These are phyloP conservation scores for Cyberlindnera amylophila DNA, from an alignment of 805 yeast species.

Conservation along the genomic window DNA sequence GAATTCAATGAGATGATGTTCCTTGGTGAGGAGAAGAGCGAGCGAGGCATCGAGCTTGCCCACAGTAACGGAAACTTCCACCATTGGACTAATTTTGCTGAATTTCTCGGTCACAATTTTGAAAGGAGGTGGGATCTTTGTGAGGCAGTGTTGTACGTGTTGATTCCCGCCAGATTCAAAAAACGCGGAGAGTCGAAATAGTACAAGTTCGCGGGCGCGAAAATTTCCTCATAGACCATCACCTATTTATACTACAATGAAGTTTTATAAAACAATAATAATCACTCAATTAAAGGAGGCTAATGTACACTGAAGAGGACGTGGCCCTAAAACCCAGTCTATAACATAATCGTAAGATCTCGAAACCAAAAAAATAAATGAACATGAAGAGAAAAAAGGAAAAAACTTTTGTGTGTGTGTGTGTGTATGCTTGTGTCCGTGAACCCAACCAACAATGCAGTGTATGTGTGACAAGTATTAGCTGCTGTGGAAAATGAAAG, in stretches of 20 bases:
- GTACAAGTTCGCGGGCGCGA: no score
- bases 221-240: no score
- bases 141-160: background rate
- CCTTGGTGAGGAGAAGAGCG: constrained; percentile 83
- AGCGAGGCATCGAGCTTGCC: constrained; percentile 95
- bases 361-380: background rate
- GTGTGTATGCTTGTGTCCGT: background rate
- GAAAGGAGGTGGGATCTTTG: background rate
- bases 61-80: constrained; percentile 88
- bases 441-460: background rate
- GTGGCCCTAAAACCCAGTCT: no score
- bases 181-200: no score
- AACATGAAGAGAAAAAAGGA: background rate
- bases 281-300: no score
- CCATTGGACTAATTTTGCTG: constrained; percentile 40
- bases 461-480: background rate
- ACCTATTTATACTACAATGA: no score
- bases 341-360: background rate
- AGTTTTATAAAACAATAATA: no score
- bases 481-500: background rate
- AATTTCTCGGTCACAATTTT: no score
- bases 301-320: no score
- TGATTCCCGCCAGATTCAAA: background rate
- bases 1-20: constrained; percentile 92
- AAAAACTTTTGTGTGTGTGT: constrained; percentile 1